phyloP scores from a whole-genome alignment of 2,329 filamentous ascomycete genomes.

The Emericellopsis cladophorae region DNA sequence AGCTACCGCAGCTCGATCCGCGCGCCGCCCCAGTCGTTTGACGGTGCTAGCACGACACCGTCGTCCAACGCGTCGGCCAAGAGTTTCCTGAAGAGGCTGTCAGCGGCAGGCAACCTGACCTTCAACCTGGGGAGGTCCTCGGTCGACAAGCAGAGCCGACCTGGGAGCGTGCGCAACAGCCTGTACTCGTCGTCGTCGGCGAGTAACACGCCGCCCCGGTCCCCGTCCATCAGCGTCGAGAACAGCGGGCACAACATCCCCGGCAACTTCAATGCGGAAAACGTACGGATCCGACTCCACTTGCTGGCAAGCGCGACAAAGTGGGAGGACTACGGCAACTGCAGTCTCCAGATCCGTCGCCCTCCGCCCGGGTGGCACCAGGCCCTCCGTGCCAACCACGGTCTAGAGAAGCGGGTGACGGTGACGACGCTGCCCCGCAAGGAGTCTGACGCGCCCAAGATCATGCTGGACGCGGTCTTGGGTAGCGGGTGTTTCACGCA shows the following conservation, averaged over 20 bases:
- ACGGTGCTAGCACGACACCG: slow-evolving; percentile 52
- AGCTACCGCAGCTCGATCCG: slow-evolving; percentile 50
- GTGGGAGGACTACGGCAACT: slow-evolving; percentile 87
- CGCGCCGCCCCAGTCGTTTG: slow-evolving; percentile 56
- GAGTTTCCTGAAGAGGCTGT: slow-evolving; percentile 71
- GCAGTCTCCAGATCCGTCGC: slow-evolving; percentile 67
- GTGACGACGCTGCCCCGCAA: slow-evolving; percentile 60
- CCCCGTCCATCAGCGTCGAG: slow-evolving; percentile 43
- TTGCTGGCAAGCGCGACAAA: slow-evolving; percentile 62
- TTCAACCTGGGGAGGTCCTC: slow-evolving; percentile 80
- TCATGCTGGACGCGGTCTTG: slow-evolving; percentile 72
- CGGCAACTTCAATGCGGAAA: slow-evolving; percentile 49
- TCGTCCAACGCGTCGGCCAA: slow-evolving; percentile 54
- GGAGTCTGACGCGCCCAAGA: slow-evolving; percentile 39
- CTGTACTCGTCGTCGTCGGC: slow-evolving; percentile 45
- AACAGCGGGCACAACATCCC: slow-evolving; percentile 39
- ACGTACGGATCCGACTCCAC: slow-evolving; percentile 80
- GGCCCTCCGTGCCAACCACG: slow-evolving; percentile 46
- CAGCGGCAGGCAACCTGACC: slow-evolving; percentile 51
- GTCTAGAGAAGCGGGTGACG: slow-evolving; percentile 74
- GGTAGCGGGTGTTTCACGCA: slow-evolving; percentile 76
- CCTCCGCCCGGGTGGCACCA: slow-evolving; percentile 51
- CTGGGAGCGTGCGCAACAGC: slow-evolving; percentile 41
- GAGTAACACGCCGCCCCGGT: slow-evolving; percentile 31
- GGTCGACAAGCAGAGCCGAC: slow-evolving; percentile 42